phyloP scores from a whole-genome alignment of 2,329 filamentous ascomycete genomes.

The Falciphora oryzae region DNA sequence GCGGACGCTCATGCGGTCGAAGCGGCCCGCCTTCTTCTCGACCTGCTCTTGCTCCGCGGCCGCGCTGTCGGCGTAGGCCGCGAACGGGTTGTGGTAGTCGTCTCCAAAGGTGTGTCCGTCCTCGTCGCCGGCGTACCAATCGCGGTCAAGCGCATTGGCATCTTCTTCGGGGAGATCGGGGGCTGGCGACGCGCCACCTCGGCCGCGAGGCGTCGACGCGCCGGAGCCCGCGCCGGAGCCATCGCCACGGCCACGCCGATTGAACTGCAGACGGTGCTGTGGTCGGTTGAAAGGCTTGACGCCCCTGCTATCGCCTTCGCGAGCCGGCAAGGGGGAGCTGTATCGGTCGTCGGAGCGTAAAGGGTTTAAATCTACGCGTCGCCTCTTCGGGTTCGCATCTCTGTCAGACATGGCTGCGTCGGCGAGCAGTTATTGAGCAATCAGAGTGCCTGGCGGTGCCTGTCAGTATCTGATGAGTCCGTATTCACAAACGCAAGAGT shows the following conservation, averaged over 20 bases:
- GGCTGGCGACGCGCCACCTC: conserved; percentile 36
- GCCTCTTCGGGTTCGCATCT: conserved; percentile 44
- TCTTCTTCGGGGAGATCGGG: conserved; percentile 61
- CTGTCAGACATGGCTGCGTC: conserved; percentile 15
- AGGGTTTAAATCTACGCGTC: conserved; percentile 57
- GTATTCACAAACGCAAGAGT: background rate
- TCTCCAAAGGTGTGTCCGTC: conserved; percentile 79
- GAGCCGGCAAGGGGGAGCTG: conserved; percentile 36
- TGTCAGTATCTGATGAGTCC: background rate
- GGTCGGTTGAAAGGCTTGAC: conserved; percentile 3
- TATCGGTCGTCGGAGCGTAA: conserved; percentile 51
- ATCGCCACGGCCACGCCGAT: conserved; percentile 18
- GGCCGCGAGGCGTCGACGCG: conserved; percentile 12
- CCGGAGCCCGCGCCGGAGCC: conserved; percentile 22
- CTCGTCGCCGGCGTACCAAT: conserved; percentile 90
- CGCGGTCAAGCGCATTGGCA: conserved; percentile 71
- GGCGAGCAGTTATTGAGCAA: background rate
- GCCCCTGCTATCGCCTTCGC: background rate
- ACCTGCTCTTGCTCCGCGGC: conserved; percentile 66
- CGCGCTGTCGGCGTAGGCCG: conserved; percentile 65
- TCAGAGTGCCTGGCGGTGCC: background rate
- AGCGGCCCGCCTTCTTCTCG: conserved; percentile 73
- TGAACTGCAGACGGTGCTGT: conserved; percentile 15
- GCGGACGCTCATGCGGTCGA: conserved; percentile 61
- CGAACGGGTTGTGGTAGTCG: conserved; percentile 89